phyloP scores from a whole-genome alignment of 345 rosid species.

The Raphanus sativus region DNA sequence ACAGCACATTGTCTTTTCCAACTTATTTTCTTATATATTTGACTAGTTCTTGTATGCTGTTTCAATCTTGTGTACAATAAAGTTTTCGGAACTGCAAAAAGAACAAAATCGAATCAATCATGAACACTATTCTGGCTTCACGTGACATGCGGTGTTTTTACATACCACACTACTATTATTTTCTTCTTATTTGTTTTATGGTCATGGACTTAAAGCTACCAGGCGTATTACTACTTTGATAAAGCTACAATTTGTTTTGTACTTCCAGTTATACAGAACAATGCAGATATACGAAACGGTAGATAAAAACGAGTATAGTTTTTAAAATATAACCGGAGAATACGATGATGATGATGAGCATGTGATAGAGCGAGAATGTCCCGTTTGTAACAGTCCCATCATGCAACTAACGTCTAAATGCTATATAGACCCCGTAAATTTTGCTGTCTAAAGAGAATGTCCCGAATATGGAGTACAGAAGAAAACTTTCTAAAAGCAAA shows the following conservation, averaged over 20 bases:
- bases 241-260: not conserved
- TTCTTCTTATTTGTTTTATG: slow-evolving; percentile 2
- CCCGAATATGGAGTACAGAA: slow-evolving; percentile 15
- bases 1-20: slow-evolving; percentile 19
- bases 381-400: not conserved
- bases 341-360: not conserved
- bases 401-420: not conserved
- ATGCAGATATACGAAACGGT: not conserved
- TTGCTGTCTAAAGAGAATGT: not conserved
- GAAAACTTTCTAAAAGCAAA: slow-evolving; percentile 27
- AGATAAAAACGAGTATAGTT: not conserved
- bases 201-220: not conserved
- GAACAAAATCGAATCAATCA: slow-evolving; percentile 38
- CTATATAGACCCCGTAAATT: not conserved
- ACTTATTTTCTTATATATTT: not conserved
- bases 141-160: slow-evolving; percentile 27
- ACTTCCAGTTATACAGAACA: not conserved
- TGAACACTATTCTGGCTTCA: slow-evolving; percentile 35
- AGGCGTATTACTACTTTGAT: not conserved
- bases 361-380: not conserved
- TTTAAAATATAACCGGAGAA: not conserved
- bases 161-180: not conserved
- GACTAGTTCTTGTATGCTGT: not conserved
- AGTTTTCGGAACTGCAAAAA: slow-evolving; percentile 24
- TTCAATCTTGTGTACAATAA: not conserved